A percentile compares a stretch with the other conserved stretches of the same genome.
Conservation (phyloP, 2,329 filamentous ascomycete species). For the Pseudogymnoascus verrucosus region DNA sequence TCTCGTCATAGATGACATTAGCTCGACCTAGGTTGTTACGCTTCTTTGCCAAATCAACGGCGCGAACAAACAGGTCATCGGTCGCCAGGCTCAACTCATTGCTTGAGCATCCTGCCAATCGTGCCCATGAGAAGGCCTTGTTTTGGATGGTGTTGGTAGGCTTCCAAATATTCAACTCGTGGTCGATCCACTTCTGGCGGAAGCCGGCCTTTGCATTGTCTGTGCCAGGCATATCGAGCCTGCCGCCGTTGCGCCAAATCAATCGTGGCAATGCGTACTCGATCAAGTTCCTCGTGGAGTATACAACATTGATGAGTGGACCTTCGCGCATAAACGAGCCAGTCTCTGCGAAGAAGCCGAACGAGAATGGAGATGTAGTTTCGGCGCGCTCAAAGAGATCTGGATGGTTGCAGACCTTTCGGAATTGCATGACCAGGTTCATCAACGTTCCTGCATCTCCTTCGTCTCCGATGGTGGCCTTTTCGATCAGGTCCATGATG, state of each 20-base stretch:
- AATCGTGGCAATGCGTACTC: slow-evolving; percentile 76
- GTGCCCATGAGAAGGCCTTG: slow-evolving; percentile 78
- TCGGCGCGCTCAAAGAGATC: slow-evolving; percentile 95
- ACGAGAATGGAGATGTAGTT: slow-evolving; percentile 75
- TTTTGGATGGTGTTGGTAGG: slow-evolving; percentile 65
- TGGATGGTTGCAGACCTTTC: slow-evolving; percentile 98
- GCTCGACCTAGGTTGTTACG: slow-evolving; percentile 48
- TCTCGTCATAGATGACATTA: slow-evolving; percentile 59
- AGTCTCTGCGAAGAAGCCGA: slow-evolving; percentile 86
- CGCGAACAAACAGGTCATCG: slow-evolving; percentile 64
- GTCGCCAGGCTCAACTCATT: slow-evolving; percentile 64
- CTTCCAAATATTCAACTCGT: slow-evolving; percentile 86
- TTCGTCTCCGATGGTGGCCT: slow-evolving; percentile 88
- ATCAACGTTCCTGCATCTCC: slow-evolving; percentile 92
- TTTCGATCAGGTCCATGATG: slow-evolving; percentile 97
- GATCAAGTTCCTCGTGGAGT: slow-evolving; percentile 80
- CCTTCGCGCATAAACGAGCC: slow-evolving; percentile 92
- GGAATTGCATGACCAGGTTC: slow-evolving; percentile 99
- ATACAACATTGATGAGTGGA: slow-evolving; percentile 66
- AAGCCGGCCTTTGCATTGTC: slow-evolving; percentile 74
- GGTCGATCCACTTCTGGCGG: slow-evolving; percentile 64
- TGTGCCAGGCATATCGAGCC: slow-evolving; percentile 63
- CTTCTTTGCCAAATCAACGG: slow-evolving; percentile 49
- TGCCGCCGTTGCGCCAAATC: slow-evolving; percentile 72
- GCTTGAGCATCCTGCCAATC: slow-evolving; percentile 72